Conservation (phyloP, 73 alveolate species). For the Blepharisma stoltei region DNA sequence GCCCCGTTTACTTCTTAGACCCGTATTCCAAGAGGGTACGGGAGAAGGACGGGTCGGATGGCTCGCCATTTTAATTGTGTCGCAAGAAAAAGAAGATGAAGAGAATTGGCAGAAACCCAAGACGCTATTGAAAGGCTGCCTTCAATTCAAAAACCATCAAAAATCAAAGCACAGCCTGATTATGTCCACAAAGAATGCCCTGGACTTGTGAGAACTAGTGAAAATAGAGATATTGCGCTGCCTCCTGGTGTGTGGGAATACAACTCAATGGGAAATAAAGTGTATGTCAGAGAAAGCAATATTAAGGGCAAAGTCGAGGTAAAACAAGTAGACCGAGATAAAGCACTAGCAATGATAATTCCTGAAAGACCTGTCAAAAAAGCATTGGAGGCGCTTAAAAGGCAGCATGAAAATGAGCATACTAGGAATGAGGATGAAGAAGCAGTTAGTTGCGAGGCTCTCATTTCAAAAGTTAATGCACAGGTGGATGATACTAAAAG, state of each 20-base stretch:
- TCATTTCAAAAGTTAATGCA: background rate
- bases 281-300: conserved; percentile 1
- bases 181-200: background rate
- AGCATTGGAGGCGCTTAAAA: background rate
- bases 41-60: no score
- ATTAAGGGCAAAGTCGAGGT: background rate
- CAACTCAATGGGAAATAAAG: background rate
- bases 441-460: background rate
- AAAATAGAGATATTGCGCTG: background rate
- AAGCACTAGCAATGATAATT: background rate
- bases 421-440: conserved; percentile 21
- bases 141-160: background rate
- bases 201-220: conserved; percentile 7
- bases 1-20: no score
- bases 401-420: background rate
- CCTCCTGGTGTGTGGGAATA: conserved; percentile 4
- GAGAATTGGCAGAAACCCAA: background rate
- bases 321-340: background rate
- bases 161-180: background rate
- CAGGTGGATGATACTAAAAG: conserved; percentile 6
- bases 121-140: background rate
- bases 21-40: no score
- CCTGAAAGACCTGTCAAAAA: conserved; percentile 9
- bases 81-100: background rate
- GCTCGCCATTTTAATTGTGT: no score